Percentiles rank a stretch among this genome's conserved stretches.
Evolutionary conservation across 2,329 filamentous ascomycete species (phyloP).

Genomic region (Magnaporthiopsis poae): DNA sequence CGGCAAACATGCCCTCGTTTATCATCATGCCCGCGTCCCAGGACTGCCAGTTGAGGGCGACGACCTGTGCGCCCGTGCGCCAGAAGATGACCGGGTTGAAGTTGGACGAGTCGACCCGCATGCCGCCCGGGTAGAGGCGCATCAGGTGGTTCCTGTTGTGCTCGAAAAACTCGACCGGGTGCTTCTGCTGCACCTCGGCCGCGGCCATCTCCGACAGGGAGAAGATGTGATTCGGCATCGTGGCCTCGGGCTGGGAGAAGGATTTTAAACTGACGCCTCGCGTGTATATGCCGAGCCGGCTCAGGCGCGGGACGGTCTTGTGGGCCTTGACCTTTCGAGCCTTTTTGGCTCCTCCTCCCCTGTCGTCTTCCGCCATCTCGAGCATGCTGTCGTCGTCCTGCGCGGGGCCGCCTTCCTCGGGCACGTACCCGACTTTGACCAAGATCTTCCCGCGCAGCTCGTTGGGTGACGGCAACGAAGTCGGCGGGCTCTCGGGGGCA

Average conservation of each 20-base stretch:
- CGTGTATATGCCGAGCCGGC: slow-evolving; percentile 71
- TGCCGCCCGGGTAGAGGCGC: slow-evolving; percentile 80
- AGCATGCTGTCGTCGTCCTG: too few species aligned
- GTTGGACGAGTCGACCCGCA: slow-evolving; percentile 76
- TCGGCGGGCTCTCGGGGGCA: slow-evolving; percentile 34
- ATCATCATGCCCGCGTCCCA: slow-evolving; percentile 92
- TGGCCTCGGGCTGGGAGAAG: slow-evolving; percentile 60
- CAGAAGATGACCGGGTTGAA: slow-evolving; percentile 77
- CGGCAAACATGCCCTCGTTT: slow-evolving; percentile 83
- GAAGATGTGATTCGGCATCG: slow-evolving; percentile 60
- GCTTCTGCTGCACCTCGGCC: slow-evolving; percentile 46
- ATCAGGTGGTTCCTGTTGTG: slow-evolving; percentile 78
- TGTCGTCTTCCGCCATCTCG: slow-evolving; percentile 5
- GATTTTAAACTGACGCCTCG: slow-evolving; percentile 73
- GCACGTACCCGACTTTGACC: slow-evolving; percentile 67
- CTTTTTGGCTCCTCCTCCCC: slow-evolving; percentile 13
- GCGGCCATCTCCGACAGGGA: slow-evolving; percentile 56
- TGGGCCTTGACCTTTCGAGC: slow-evolving; percentile 6
- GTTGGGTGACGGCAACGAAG: slow-evolving; percentile 55
- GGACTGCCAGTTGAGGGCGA: slow-evolving; percentile 88
- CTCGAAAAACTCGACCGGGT: slow-evolving; percentile 50
- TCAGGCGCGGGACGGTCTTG: slow-evolving; percentile 60
- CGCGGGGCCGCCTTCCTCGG: slow-evolving; percentile 23
- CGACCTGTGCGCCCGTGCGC: slow-evolving; percentile 80
- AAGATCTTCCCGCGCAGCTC: slow-evolving; percentile 69